These are phyloP conservation scores for Phyllosticta capitalensis DNA, from an alignment of 2,329 filamentous ascomycete genomes.

Conservation along the genomic window DNA sequence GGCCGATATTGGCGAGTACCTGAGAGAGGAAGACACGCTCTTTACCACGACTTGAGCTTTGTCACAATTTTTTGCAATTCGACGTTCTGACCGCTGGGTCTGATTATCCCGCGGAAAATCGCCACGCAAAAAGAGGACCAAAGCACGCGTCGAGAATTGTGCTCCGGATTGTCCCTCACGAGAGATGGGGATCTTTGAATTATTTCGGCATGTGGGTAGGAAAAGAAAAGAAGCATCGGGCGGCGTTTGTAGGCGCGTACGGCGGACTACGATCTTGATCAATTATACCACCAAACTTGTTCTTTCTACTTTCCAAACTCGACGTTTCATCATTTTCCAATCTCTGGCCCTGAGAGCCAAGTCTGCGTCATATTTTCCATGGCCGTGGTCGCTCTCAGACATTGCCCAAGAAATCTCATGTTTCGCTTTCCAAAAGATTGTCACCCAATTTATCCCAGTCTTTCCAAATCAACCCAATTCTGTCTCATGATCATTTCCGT, in stretches of 20 bases:
- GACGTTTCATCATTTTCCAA: neutral
- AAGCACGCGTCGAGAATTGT: neutral
- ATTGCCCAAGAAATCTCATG: no score
- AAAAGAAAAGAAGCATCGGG: conserved; percentile 2
- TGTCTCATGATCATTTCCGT: no score
- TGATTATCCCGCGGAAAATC: neutral
- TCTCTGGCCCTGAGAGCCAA: no score
- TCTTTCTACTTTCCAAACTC: neutral
- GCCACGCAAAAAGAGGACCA: neutral
- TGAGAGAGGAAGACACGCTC: conserved; percentile 67
- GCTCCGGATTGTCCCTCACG: no score
- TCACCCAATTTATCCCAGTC: no score
- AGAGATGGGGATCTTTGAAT: neutral
- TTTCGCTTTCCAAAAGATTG: no score
- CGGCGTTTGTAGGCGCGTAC: neutral
- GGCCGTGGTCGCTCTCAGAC: no score
- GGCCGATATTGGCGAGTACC: conserved; percentile 87
- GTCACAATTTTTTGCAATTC: neutral
- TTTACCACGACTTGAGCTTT: conserved; percentile 41
- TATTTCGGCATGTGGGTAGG: neutral
- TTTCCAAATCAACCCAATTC: no score
- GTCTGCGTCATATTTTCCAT: no score
- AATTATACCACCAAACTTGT: neutral
- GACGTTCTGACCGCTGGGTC: neutral
- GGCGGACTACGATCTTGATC: neutral